phyloP scores from a whole-genome alignment of 495 filamentous ascomycete species.

The Xylaria cubensis region DNA sequence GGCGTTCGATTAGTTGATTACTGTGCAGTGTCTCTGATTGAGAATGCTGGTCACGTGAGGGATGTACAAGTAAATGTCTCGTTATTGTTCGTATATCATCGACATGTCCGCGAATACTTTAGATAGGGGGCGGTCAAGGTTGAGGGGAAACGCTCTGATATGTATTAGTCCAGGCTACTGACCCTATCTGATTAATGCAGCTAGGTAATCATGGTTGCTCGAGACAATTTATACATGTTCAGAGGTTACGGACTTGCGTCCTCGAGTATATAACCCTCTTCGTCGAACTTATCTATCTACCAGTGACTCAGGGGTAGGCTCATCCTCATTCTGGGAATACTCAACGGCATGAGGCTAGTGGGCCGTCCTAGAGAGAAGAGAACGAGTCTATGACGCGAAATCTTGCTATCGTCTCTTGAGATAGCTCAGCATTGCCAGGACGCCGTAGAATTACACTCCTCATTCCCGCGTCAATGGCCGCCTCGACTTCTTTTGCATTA shows the following conservation, averaged over 20 bases:
- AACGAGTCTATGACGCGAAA: constrained; percentile 56
- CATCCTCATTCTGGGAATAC: neutral
- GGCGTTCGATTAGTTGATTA: neutral
- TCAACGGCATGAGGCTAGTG: neutral
- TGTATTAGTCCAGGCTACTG: neutral
- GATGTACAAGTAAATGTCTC: neutral
- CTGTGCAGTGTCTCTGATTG: neutral
- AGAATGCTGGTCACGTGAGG: neutral
- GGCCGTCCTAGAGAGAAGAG: constrained; percentile 40
- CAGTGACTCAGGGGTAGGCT: neutral
- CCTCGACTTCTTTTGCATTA: constrained; percentile 71
- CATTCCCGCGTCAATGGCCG: constrained; percentile 69
- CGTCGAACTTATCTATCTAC: neutral
- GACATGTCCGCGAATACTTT: neutral
- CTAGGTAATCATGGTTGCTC: neutral
- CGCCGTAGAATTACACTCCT: constrained; percentile 64
- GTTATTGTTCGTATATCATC: neutral
- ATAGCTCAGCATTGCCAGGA: constrained; percentile 66
- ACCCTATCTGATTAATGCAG: neutral
- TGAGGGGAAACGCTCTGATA: neutral
- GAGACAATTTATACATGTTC: neutral
- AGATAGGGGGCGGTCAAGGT: neutral
- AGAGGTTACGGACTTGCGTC: neutral
- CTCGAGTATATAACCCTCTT: neutral
- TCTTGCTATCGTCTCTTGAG: constrained; percentile 48